Evolutionary conservation across 371 early-diverging fungal species (phyloP), one percentile per base, ranked within the genome.

Genomic region (Syncephalastrum monosporum): DNA sequence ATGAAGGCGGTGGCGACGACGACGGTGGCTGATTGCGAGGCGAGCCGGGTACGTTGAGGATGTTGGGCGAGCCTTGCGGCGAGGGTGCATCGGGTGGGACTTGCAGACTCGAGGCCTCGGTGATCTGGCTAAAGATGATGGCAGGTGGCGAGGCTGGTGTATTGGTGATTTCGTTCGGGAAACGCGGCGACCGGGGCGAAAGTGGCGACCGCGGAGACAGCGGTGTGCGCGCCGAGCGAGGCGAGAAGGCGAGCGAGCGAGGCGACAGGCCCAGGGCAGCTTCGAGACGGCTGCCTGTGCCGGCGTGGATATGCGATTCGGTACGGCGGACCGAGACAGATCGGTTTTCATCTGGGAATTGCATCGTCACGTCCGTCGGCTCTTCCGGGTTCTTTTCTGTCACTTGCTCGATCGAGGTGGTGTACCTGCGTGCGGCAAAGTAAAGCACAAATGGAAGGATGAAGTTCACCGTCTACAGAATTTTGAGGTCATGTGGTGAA

Each of bases 371-470:
- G 17, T 69, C 69, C 45, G 27, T 53, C 3, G 17, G 55, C 14
- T 66, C 58, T 51, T 42, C 53, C 17, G 19, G 47, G 17, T 29
- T 42, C 16, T 53, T 45, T 38, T 48, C 45, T 17, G 44, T 38
- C 4, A 52, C 19, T 21, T 62, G 57, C 42, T 69, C 67, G 25
- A 74, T 67, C 4, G 67, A 62, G 44, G 74, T 75, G 29, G 60
- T 54, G 45, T 77, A 72, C 43, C 60, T 66, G 50, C 82, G 72
- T 14, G 82, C 82, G n/a, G 76, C 74, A 61, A 92, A 78, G 61
- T 89, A 92, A 8, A 92, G 77, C 13, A 88, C 53, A 27, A 92
- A 74, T 3, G 92, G 92, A 21, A 91, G 65, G 29, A 92, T 82
- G 61, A 88, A 92, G 64, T 90, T 92, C 24, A 89, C 83, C 3